Conservation (phyloP, 306 rosid genomes). For the Morella rubra region DNA sequence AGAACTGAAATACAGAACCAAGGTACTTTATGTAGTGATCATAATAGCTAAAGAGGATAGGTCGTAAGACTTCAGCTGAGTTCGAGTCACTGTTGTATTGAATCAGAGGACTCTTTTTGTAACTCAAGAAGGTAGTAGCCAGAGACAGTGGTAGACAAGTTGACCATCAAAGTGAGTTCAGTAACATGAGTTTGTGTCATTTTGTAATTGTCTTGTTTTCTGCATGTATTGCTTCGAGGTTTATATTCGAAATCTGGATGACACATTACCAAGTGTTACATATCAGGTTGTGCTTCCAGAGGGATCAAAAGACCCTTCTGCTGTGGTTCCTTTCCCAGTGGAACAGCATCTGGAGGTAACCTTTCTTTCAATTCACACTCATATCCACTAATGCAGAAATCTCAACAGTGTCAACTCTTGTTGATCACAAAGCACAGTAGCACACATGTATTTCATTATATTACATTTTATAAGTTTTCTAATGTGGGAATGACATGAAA, state of each 20-base stretch:
- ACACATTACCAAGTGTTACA: conserved; percentile 25
- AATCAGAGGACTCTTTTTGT: too few species aligned
- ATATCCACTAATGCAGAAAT: neutral
- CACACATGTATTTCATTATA: neutral
- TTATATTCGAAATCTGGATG: conserved; percentile 17
- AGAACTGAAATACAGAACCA: too few species aligned
- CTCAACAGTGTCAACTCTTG: conserved; percentile 13
- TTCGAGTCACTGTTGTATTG: too few species aligned
- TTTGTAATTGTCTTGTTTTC: conserved; percentile 15
- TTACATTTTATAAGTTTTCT: neutral
- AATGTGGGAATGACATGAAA: neutral
- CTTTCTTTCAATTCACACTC: conserved; percentile 9
- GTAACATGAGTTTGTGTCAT: conserved; percentile 22
- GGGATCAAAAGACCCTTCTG: conserved; percentile 81
- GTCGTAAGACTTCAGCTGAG: too few species aligned
- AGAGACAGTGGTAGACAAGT: conserved; percentile 79
- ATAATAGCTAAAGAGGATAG: too few species aligned
- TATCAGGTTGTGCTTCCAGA: conserved; percentile 90
- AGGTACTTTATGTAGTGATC: too few species aligned
- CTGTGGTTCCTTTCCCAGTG: conserved; percentile 71
- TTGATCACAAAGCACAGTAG: neutral
- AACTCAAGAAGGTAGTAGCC: too few species aligned
- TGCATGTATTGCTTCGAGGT: conserved; percentile 15
- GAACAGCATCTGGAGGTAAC: conserved; percentile 79
- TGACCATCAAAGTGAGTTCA: conserved; percentile 70